phyloP scores from a whole-genome alignment of 2,329 filamentous ascomycete genomes.

The Magnaporthiopsis incrustans region DNA sequence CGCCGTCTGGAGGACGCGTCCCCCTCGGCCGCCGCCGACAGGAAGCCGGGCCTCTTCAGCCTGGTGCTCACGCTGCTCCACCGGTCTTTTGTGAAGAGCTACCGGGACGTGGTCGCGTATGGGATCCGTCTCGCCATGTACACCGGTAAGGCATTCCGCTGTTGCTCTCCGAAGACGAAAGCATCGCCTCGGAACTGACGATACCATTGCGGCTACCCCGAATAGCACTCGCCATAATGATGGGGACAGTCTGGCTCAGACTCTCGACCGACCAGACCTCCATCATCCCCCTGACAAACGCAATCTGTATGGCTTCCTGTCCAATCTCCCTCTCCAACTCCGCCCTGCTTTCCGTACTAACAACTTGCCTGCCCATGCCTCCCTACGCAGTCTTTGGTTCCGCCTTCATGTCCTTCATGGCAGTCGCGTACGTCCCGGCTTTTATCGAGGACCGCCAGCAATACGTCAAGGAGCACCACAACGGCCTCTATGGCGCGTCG shows the following conservation, averaged over 20 bases:
- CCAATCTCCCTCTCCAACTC: background rate
- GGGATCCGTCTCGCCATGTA: slow-evolving; percentile 81
- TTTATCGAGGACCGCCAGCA: slow-evolving; percentile 71
- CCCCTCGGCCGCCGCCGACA: slow-evolving; percentile 6
- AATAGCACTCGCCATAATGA: slow-evolving; percentile 65
- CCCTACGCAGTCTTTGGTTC: slow-evolving; percentile 52
- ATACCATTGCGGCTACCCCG: background rate
- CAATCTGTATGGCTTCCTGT: slow-evolving; percentile 42
- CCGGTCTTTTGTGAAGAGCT: slow-evolving; percentile 73
- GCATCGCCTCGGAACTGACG: background rate
- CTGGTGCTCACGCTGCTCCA: slow-evolving; percentile 62
- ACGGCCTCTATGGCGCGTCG: slow-evolving; percentile 70
- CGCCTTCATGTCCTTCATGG: slow-evolving; percentile 75
- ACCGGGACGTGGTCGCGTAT: slow-evolving; percentile 77
- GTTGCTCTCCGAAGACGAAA: slow-evolving; percentile 5
- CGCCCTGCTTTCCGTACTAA: background rate
- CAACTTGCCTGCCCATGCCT: background rate
- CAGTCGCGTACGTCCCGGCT: slow-evolving; percentile 75
- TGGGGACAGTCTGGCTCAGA: slow-evolving; percentile 81
- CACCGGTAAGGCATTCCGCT: slow-evolving; percentile 33
- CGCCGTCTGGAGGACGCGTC: slow-evolving; percentile 14
- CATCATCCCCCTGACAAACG: slow-evolving; percentile 76
- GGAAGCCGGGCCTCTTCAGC: slow-evolving; percentile 35
- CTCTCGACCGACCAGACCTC: slow-evolving; percentile 59
- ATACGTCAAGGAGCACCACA: slow-evolving; percentile 70